phyloP scores from a whole-genome alignment of 2,329 filamentous ascomycete species.

The Trichoderma lentiforme region DNA sequence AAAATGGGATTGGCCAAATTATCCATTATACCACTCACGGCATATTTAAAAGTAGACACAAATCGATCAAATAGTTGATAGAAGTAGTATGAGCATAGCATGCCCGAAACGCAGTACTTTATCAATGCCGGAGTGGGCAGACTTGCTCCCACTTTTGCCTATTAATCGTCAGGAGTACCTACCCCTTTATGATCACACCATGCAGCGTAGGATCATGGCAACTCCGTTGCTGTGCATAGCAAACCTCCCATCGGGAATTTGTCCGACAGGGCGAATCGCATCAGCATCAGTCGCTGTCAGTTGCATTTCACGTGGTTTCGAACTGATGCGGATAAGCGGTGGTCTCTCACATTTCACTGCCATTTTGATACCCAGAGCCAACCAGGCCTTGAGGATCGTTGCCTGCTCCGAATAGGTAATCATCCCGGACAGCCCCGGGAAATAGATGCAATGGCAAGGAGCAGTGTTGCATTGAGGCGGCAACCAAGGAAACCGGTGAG shows the following conservation, averaged over 20 bases:
- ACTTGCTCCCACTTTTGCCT: not conserved
- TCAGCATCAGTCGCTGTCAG: not conserved
- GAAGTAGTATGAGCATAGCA: not conserved
- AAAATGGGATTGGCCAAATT: not conserved
- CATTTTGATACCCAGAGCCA: not conserved
- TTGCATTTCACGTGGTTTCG: constrained; percentile 13
- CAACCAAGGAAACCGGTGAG: not conserved
- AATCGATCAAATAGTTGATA: not conserved
- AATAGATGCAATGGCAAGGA: not conserved
- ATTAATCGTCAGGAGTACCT: not conserved
- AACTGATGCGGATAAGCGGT: constrained; percentile 15
- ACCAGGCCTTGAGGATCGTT: not conserved
- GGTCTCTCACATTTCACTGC: not conserved
- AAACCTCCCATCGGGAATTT: not conserved
- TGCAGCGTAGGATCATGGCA: constrained; percentile 9
- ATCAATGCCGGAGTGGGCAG: not conserved
- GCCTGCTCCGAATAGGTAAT: not conserved
- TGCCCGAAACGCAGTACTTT: not conserved
- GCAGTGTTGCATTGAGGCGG: not conserved
- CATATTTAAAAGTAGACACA: not conserved
- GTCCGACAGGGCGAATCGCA: not conserved
- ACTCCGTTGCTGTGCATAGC: not conserved
- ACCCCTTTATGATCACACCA: not conserved
- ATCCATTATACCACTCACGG: not conserved
- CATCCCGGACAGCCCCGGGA: not conserved